Evolutionary conservation across 768 basidiomycete species (phyloP).

Genomic region (Collybiopsis luxurians): DNA sequence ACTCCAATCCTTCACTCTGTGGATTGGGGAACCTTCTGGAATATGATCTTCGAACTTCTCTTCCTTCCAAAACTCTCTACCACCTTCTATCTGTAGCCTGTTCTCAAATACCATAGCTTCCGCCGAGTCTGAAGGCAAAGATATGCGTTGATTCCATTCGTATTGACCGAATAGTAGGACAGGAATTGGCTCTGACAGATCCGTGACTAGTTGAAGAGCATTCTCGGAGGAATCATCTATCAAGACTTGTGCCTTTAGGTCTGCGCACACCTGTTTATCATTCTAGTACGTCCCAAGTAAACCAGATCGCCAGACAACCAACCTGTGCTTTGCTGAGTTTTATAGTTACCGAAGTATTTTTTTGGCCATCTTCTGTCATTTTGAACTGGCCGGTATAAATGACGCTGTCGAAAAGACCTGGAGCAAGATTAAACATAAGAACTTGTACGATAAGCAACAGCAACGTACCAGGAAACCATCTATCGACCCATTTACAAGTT

Average conservation of each 20-base stretch:
- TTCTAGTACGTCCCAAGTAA: not conserved
- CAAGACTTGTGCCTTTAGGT: conserved; percentile 60
- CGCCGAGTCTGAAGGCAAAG: conserved; percentile 37
- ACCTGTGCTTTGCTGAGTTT: conserved; percentile 74
- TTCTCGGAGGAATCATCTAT: conserved; percentile 85
- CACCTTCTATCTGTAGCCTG: conserved; percentile 44
- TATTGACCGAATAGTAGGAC: conserved; percentile 77
- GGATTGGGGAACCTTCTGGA: conserved; percentile 46
- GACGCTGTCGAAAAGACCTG: conserved; percentile 53
- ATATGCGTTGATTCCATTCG: conserved; percentile 68
- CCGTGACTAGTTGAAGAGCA: conserved; percentile 53
- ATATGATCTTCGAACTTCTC: conserved; percentile 35
- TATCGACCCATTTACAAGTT: conserved; percentile 66
- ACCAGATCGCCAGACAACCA: conserved; percentile 10
- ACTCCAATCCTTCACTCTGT: conserved; percentile 61
- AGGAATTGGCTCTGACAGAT: conserved; percentile 38
- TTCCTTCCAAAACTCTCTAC: conserved; percentile 55
- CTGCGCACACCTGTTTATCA: conserved; percentile 53
- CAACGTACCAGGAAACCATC: conserved; percentile 57
- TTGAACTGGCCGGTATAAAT: conserved; percentile 77
- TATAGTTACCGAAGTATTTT: conserved; percentile 47
- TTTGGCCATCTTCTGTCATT: conserved; percentile 24
- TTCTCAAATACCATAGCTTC: conserved; percentile 56
- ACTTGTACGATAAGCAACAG: not conserved
- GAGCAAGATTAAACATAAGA: not conserved